Percentiles rank a stretch among this genome's conserved stretches.
phyloP scores from a whole-genome alignment of 2,329 filamentous ascomycete species.

The Penicillium sp. region DNA sequence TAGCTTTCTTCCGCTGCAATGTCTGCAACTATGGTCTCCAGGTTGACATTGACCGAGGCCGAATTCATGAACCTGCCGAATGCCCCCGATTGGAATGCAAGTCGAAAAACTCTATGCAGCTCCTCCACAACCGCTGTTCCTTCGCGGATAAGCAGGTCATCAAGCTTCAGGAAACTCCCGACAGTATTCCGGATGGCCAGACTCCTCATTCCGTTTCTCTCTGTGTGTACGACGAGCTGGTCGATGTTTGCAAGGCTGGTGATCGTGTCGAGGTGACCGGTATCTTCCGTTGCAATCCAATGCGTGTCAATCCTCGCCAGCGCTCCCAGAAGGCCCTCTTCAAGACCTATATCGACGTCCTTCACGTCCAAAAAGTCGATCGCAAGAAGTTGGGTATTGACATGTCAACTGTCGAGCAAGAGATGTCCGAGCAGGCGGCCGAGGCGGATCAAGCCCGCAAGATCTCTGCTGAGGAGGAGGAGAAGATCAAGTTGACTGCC shows the following conservation, averaged over 20 bases:
- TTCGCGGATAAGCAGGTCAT: slow-evolving; percentile 99
- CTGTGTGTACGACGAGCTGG: slow-evolving; percentile 93
- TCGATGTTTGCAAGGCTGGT: slow-evolving; percentile 97
- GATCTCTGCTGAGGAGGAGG: slow-evolving; percentile 81
- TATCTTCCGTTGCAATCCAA: slow-evolving; percentile 92
- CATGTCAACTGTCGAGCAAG: slow-evolving; percentile 80
- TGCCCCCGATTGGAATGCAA: slow-evolving; percentile 82
- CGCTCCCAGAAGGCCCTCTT: slow-evolving; percentile 91
- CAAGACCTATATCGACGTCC: slow-evolving; percentile 95
- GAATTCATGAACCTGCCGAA: slow-evolving; percentile 89
- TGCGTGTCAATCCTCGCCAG: slow-evolving; percentile 91
- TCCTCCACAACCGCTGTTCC: slow-evolving; percentile 90
- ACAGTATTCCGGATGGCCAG: slow-evolving; percentile 90
- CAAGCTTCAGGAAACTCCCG: slow-evolving; percentile 96
- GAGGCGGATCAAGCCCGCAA: slow-evolving; percentile 81
- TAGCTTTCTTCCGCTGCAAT: slow-evolving; percentile 92
- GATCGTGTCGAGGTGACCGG: slow-evolving; percentile 94
- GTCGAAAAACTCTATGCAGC: slow-evolving; percentile 94
- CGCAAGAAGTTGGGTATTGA: slow-evolving; percentile 93
- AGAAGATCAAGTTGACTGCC: slow-evolving; percentile 80
- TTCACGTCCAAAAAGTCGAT: slow-evolving; percentile 96
- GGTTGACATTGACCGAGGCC: slow-evolving; percentile 90
- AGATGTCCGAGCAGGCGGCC: slow-evolving; percentile 69
- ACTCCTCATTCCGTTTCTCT: slow-evolving; percentile 96
- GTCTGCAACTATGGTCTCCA: slow-evolving; percentile 89